Evolutionary conservation across 2,329 filamentous ascomycete genomes (phyloP).

Genomic region (Fusarium sambucinum): DNA sequence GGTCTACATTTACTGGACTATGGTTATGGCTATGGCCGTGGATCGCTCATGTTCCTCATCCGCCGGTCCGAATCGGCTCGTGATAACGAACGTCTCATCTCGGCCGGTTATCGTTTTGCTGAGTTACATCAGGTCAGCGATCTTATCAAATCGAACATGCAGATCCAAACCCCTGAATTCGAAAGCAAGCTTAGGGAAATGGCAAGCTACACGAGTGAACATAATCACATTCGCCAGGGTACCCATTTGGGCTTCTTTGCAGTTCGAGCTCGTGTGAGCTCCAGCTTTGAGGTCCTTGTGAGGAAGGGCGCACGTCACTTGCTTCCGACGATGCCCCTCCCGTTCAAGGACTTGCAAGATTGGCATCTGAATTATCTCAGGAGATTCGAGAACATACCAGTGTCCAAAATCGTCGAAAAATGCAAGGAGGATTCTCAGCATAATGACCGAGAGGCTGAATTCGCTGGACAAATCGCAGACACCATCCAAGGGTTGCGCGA

Average conservation of each 20-base stretch:
- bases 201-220: conserved; percentile 66
- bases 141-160: conserved; percentile 78
- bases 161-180: conserved; percentile 75
- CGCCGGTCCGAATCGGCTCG: conserved; percentile 68
- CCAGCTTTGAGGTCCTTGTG: conserved; percentile 74
- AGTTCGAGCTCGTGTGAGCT: conserved; percentile 63
- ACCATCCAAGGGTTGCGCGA: conserved; percentile 57
- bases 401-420: conserved; percentile 49
- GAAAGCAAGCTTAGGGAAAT: conserved; percentile 72
- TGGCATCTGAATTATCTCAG: conserved; percentile 68
- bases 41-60: conserved; percentile 85
- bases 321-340: conserved; percentile 69
- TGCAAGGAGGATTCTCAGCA: conserved; percentile 52
- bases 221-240: conserved; percentile 62
- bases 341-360: conserved; percentile 64
- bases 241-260: conserved; percentile 71
- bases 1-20: conserved; percentile 49
- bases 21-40: conserved; percentile 70
- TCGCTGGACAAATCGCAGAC: conserved; percentile 60
- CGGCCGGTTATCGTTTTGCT: conserved; percentile 83
- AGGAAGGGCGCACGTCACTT: conserved; percentile 67
- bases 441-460: conserved; percentile 57
- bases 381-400: conserved; percentile 60
- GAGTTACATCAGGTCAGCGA: conserved; percentile 74
- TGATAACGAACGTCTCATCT: conserved; percentile 74